Evolutionary conservation across 140 eudicot genomes (phyloP).

Genomic region (Cichorium intybus): DNA sequence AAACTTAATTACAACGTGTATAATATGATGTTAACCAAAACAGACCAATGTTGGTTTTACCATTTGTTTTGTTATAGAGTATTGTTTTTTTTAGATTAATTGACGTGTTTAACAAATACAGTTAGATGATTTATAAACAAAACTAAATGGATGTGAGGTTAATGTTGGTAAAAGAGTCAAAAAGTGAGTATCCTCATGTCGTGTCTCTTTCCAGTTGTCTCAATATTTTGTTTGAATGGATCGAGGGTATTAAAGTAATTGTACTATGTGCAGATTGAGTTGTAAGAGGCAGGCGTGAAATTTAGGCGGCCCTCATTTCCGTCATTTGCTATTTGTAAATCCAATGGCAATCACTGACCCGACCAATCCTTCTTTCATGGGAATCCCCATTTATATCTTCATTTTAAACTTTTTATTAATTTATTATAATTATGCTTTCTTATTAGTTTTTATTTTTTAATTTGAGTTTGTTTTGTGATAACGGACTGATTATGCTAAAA

Average conservation of each 20-base stretch:
- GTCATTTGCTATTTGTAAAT: slow-evolving; percentile 34
- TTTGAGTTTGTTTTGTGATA: too few species aligned
- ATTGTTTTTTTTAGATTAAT: background rate
- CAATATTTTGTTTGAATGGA: slow-evolving; percentile 32
- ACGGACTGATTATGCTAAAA: too few species aligned
- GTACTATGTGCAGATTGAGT: slow-evolving; percentile 14
- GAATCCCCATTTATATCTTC: slow-evolving; percentile 13
- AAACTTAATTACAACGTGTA: background rate
- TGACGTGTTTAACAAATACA: background rate
- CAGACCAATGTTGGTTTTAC: background rate
- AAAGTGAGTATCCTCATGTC: slow-evolving; percentile 5
- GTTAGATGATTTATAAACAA: too few species aligned
- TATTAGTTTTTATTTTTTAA: too few species aligned
- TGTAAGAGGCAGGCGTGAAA: slow-evolving; percentile 31
- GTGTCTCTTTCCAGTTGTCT: slow-evolving; percentile 35
- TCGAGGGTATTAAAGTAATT: slow-evolving; percentile 16
- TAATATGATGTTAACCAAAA: background rate
- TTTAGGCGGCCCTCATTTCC: slow-evolving; percentile 59
- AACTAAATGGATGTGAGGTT: background rate
- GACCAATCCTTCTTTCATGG: slow-evolving; percentile 32
- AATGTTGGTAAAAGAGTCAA: slow-evolving; percentile 39
- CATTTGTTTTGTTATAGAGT: too few species aligned
- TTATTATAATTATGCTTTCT: too few species aligned
- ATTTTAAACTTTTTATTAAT: background rate
- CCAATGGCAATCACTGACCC: slow-evolving; percentile 46